Conservation (phyloP, 495 filamentous ascomycete species). For the Talaromyces borbonicus region DNA sequence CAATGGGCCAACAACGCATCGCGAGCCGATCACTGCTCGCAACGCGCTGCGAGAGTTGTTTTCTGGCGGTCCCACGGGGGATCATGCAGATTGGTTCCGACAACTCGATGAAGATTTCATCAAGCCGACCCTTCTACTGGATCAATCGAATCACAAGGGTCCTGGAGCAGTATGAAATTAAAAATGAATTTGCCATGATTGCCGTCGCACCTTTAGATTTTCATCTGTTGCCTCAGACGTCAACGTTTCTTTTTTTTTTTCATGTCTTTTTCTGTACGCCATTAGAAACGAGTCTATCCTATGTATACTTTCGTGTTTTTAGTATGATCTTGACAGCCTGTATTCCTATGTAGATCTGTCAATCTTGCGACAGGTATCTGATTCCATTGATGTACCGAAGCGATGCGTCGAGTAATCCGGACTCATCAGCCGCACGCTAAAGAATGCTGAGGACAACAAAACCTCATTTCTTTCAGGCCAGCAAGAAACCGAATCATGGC, state of each 20-base stretch:
- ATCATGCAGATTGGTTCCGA: slow-evolving; percentile 84
- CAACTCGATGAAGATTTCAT: slow-evolving; percentile 95
- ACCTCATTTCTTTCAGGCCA: too few relatives aligned
- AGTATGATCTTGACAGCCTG: too few relatives aligned
- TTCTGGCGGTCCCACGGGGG: slow-evolving; percentile 62
- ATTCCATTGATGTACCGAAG: too few relatives aligned
- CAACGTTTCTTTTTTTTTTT: slow-evolving; percentile 3
- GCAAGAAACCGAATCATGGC: too few relatives aligned
- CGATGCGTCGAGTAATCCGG: too few relatives aligned
- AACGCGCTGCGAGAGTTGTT: slow-evolving; percentile 66
- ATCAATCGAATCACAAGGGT: slow-evolving; percentile 49
- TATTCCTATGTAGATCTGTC: too few relatives aligned
- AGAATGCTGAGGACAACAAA: too few relatives aligned
- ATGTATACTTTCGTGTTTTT: too few relatives aligned
- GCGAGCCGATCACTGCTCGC: slow-evolving; percentile 35
- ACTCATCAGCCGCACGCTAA: too few relatives aligned
- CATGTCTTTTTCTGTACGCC: slow-evolving; percentile 13
- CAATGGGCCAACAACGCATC: slow-evolving; percentile 11
- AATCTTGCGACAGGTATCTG: too few relatives aligned
- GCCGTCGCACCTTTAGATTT: not conserved
- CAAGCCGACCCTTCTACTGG: slow-evolving; percentile 84
- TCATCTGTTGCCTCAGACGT: not conserved
- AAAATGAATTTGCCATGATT: slow-evolving; percentile 10
- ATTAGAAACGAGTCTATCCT: too few relatives aligned
- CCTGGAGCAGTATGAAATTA: slow-evolving; percentile 32